A percentile compares a stretch with the other conserved stretches of the same genome.
Conservation (phyloP, 2,329 filamentous ascomycete species). For the Alternaria rosae region DNA sequence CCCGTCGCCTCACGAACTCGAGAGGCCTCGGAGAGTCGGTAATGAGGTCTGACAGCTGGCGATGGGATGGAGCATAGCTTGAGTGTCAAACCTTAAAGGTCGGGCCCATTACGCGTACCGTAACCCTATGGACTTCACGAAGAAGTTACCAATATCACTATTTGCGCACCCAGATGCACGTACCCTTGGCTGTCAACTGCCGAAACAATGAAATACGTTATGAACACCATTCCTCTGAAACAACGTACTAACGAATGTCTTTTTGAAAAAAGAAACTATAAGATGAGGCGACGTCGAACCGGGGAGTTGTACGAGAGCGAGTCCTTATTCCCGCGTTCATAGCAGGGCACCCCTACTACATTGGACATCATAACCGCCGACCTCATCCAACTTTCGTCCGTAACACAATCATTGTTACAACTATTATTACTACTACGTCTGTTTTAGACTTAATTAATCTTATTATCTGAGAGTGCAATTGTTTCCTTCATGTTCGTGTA, state of each 20-base stretch:
- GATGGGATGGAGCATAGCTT: background rate
- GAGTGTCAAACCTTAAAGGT: background rate
- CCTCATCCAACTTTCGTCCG: too few species aligned
- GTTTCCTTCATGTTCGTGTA: too few species aligned
- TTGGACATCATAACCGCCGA: too few species aligned
- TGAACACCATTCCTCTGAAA: background rate
- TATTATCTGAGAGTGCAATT: background rate
- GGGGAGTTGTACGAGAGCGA: too few species aligned
- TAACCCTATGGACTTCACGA: background rate
- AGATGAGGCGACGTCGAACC: background rate
- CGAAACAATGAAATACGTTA: background rate
- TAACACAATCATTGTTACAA: too few species aligned
- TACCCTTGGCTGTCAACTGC: background rate
- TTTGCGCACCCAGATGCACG: background rate
- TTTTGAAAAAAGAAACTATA: background rate
- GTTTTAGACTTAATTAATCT: background rate
- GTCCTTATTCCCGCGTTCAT: too few species aligned
- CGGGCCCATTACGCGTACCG: background rate
- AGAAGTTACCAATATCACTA: background rate
- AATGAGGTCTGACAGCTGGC: background rate
- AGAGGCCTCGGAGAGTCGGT: background rate
- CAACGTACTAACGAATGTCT: background rate
- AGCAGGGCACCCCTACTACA: too few species aligned
- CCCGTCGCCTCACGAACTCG: background rate
- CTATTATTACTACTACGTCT: too few species aligned